Evolutionary conservation across 2,329 filamentous ascomycete genomes (phyloP).

Genomic region (Fusarium luffae): DNA sequence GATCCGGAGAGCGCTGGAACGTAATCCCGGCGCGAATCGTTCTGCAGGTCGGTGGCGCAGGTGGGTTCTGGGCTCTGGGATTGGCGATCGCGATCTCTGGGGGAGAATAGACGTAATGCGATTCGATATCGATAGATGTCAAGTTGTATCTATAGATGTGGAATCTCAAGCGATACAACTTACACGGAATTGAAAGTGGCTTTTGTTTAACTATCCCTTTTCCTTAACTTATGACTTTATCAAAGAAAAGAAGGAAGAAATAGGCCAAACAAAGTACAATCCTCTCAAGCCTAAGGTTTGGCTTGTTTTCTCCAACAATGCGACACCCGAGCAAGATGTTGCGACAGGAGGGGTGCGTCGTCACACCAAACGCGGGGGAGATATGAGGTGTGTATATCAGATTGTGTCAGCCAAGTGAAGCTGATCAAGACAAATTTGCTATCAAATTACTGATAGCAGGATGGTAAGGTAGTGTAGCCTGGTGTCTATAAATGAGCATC

Average conservation of each 20-base stretch:
- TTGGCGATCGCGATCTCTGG: slow-evolving; percentile 33
- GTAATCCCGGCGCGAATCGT: slow-evolving; percentile 25
- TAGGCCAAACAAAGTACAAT: neutral
- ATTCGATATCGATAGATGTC: neutral
- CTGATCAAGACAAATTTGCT: neutral
- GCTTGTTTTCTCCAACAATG: slow-evolving; percentile 9
- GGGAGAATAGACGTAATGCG: slow-evolving; percentile 11
- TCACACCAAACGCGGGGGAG: slow-evolving; percentile 29
- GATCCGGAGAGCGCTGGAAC: slow-evolving; percentile 20
- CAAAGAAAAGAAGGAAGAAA: slow-evolving; percentile 8
- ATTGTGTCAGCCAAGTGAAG: neutral
- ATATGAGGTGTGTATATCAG: neutral
- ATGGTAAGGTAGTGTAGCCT: neutral
- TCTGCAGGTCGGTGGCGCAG: slow-evolving; percentile 12
- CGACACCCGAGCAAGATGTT: slow-evolving; percentile 8
- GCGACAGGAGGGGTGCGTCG: slow-evolving; percentile 29
- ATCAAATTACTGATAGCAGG: neutral
- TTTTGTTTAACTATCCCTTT: slow-evolving; percentile 11
- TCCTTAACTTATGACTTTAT: slow-evolving; percentile 12
- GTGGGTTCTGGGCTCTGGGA: slow-evolving; percentile 2
- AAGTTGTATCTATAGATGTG: neutral
- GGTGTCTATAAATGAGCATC: slow-evolving; percentile 8
- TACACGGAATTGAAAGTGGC: neutral
- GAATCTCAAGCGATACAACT: neutral
- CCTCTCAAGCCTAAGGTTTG: slow-evolving; percentile 13